phyloP scores from a whole-genome alignment of 2,329 filamentous ascomycete species.

The Graphium sp. region DNA sequence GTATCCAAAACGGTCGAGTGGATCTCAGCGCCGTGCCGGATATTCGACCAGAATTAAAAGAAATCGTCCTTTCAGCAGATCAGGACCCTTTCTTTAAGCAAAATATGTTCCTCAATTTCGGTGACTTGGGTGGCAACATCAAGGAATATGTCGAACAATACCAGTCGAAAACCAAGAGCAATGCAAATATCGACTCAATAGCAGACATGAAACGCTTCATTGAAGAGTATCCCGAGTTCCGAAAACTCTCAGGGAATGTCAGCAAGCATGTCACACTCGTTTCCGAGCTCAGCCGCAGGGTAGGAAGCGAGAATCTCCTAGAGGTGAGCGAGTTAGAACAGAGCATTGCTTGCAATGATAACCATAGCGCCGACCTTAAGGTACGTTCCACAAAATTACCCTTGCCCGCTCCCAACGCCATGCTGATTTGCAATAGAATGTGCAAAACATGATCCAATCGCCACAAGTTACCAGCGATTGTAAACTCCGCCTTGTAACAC shows the following conservation, averaged over 20 bases:
- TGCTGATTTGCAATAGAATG: slow-evolving; percentile 32
- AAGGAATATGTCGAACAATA: slow-evolving; percentile 99
- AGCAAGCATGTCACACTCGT: slow-evolving; percentile 97
- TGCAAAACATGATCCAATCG: slow-evolving; percentile 75
- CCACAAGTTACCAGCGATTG: slow-evolving; percentile 61
- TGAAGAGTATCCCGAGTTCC: slow-evolving; percentile 95
- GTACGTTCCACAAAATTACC: slow-evolving; percentile 22
- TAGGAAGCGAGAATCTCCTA: slow-evolving; percentile 72
- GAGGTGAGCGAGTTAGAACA: slow-evolving; percentile 96
- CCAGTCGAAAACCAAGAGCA: slow-evolving; percentile 93
- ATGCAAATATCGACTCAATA: slow-evolving; percentile 91
- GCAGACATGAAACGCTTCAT: slow-evolving; percentile 98
- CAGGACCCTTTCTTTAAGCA: slow-evolving; percentile 98
- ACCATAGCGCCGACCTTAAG: slow-evolving; percentile 81
- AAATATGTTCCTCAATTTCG: slow-evolving; percentile 98
- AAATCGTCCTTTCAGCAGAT: slow-evolving; percentile 90
- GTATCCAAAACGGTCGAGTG: slow-evolving; percentile 89
- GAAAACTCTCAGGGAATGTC: slow-evolving; percentile 91
- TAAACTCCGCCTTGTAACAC: slow-evolving; percentile 76
- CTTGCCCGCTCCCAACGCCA: too few relatives aligned
- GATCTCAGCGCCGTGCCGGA: slow-evolving; percentile 74
- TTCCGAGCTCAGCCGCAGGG: slow-evolving; percentile 76
- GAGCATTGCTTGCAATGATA: slow-evolving; percentile 91
- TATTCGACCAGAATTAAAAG: slow-evolving; percentile 70
- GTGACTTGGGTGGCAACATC: slow-evolving; percentile 86